Percentiles rank a stretch among this genome's conserved stretches.
These are phyloP conservation scores for Amphibolis antarctica DNA, from an alignment of 106 monocot species.

Conservation along the genomic window DNA sequence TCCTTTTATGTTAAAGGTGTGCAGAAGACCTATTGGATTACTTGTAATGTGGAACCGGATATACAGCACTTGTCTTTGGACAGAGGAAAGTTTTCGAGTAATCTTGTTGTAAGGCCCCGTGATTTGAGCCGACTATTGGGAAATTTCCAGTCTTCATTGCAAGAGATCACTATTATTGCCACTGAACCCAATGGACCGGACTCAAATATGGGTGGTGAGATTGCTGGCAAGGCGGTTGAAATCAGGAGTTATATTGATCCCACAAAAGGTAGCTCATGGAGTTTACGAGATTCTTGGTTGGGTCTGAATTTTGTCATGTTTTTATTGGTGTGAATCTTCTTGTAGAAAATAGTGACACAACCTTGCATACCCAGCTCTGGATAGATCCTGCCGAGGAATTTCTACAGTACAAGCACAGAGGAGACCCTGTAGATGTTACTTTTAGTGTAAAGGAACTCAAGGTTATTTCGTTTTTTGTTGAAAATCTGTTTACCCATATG, in stretches of 20 bases:
- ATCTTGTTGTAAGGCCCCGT: constrained; percentile 59
- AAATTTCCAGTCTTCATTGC: constrained; percentile 88
- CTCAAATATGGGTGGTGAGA: constrained; percentile 32
- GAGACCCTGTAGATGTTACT: constrained; percentile 82
- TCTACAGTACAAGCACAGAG: constrained; percentile 63
- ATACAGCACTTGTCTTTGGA: constrained; percentile 74
- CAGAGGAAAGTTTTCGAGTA: constrained; percentile 49
- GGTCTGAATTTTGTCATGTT: neutral
- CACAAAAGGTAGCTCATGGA: constrained; percentile 38
- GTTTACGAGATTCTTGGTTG: neutral
- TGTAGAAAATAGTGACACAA: constrained; percentile 63
- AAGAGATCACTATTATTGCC: constrained; percentile 87
- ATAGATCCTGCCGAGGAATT: constrained; percentile 92
- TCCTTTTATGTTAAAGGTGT: constrained; percentile 29
- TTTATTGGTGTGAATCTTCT: neutral
- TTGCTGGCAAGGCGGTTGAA: constrained; percentile 88
- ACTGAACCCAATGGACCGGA: constrained; percentile 37
- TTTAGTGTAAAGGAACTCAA: constrained; percentile 81
- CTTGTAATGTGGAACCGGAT: constrained; percentile 77
- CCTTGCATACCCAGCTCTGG: constrained; percentile 92
- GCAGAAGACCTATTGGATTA: constrained; percentile 86
- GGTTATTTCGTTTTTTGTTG: constrained; percentile 19
- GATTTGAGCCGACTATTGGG: constrained; percentile 62
- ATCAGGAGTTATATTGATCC: constrained; percentile 89
- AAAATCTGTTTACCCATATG: no score